Evolutionary conservation across 2,329 filamentous ascomycete genomes (phyloP).

Genomic region (Apiospora kogelbergensis): DNA sequence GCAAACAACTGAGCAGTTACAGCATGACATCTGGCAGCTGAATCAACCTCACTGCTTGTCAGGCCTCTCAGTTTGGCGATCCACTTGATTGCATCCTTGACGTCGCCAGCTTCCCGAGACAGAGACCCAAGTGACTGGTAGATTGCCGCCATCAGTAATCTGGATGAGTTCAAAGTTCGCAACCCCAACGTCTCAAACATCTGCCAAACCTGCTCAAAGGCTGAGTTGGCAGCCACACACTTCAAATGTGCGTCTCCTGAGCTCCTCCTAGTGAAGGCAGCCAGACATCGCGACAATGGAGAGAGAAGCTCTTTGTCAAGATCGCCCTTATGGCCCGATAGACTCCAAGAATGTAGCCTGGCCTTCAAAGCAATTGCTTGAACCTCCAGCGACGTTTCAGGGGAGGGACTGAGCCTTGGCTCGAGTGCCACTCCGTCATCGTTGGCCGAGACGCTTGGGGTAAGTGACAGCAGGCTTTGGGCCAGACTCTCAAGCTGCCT

Average conservation of each 20-base stretch:
- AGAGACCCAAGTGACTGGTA: slow-evolving; percentile 54
- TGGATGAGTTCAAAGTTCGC: slow-evolving; percentile 36
- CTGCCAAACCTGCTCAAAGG: slow-evolving; percentile 37
- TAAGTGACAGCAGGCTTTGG: slow-evolving; percentile 63
- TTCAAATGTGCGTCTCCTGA: slow-evolving; percentile 32
- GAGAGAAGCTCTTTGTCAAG: slow-evolving; percentile 64
- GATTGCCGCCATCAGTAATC: slow-evolving; percentile 45
- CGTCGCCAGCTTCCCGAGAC: slow-evolving; percentile 44
- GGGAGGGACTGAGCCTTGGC: slow-evolving; percentile 53
- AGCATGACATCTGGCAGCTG: slow-evolving; percentile 50
- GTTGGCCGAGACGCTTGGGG: slow-evolving; percentile 64
- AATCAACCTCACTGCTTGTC: slow-evolving; percentile 40
- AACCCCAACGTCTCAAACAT: slow-evolving; percentile 37
- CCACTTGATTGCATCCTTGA: slow-evolving; percentile 57
- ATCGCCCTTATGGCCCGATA: slow-evolving; percentile 60
- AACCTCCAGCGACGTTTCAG: slow-evolving; percentile 59
- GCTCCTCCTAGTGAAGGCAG: slow-evolving; percentile 58
- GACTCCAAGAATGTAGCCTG: slow-evolving; percentile 64
- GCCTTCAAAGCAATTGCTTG: slow-evolving; percentile 63
- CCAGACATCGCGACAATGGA: slow-evolving; percentile 63
- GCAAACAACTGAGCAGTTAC: slow-evolving; percentile 56
- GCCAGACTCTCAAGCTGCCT: slow-evolving; percentile 68
- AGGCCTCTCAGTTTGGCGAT: slow-evolving; percentile 44
- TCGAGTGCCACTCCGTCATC: slow-evolving; percentile 59
- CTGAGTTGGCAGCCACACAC: slow-evolving; percentile 40